Base-by-base conservation (phyloP, 306 rosid species). In the Hippophae tibetana region DNA sequence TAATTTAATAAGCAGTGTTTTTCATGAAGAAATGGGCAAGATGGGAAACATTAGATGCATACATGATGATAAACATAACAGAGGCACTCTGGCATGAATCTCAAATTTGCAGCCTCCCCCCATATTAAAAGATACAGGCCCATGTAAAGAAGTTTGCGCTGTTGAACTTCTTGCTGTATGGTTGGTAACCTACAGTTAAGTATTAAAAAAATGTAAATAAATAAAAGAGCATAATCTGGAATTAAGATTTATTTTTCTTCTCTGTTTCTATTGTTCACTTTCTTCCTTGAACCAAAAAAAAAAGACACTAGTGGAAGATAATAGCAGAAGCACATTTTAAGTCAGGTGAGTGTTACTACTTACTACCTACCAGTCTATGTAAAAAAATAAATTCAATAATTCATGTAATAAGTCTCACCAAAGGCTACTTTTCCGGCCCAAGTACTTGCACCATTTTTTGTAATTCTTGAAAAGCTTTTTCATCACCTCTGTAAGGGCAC, bases 71-170 rank as follows among this genome's bases (percentile, higher is more conserved):
- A 92, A 52, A 92, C 88, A 71, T 92, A 92, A 78, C 98, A 87
- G 50, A 92, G 96, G 58, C 98, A 92, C 81, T 92, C 98, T 40
- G 98, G 96, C 95, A 92, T 87, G 84, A 92, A 92, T 82, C 98
- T 86, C 70, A 92, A 69, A 71, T 92, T 92, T 57, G 98, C 98
- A 6, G 98, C 98, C 81, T 92, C 98, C 57, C 98, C 98, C 98
- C 98, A 92, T 64, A 92, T 92, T 66, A 92, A 77, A 80, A 92
- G 98, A 82, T 92, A 92, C 27, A 92, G 83, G 47, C 95, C 95
- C 98, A 85, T 92, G 78, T 92, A 92, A 5, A 92, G 83, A 62
- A 92, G 84, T 66, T 92, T 92, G 54, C 98, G 93, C 69, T 92
- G 98, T 69, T 87, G 98, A 71, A 92, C 98, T 79, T 92, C 98